Percentiles rank a stretch among this genome's conserved stretches.
These are phyloP conservation scores for Acorus calamus DNA, from an alignment of 106 monocot genomes.

Conservation along the genomic window DNA sequence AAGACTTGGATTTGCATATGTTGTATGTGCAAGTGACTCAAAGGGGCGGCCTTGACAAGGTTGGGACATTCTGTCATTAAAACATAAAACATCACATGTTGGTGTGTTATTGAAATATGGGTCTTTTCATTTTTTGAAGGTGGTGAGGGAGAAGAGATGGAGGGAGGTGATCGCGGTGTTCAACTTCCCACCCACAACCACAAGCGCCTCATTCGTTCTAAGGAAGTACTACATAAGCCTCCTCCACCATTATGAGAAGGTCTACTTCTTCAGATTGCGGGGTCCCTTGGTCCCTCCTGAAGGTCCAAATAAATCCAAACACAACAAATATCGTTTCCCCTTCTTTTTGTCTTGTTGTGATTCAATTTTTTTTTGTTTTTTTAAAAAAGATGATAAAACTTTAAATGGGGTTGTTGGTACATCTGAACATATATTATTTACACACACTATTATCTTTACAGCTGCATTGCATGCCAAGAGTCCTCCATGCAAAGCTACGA, in stretches of 20 bases:
- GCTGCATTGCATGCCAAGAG: slow-evolving; percentile 36
- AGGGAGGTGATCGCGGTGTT: slow-evolving; percentile 66
- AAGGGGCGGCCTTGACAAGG: slow-evolving; percentile 78
- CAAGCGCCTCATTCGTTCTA: slow-evolving; percentile 83
- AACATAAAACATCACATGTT: neutral
- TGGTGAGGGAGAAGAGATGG: slow-evolving; percentile 64
- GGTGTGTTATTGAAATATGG: neutral
- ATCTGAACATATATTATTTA: too few species aligned
- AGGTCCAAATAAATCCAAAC: slow-evolving; percentile 14
- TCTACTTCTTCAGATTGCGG: slow-evolving; percentile 56
- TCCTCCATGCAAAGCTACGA: slow-evolving; percentile 24
- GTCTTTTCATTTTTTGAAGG: slow-evolving; percentile 16
- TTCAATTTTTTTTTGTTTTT: too few species aligned
- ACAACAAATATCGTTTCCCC: neutral
- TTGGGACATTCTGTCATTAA: slow-evolving; percentile 6
- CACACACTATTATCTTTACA: slow-evolving; percentile 1
- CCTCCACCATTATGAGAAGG: slow-evolving; percentile 70
- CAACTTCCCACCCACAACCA: slow-evolving; percentile 76
- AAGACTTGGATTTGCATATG: slow-evolving; percentile 61
- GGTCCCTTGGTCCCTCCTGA: slow-evolving; percentile 41
- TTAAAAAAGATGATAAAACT: too few species aligned
- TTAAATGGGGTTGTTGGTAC: too few species aligned
- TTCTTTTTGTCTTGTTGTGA: neutral
- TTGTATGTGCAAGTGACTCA: slow-evolving; percentile 67
- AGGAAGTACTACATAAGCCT: slow-evolving; percentile 81